A percentile compares a stretch with the other conserved stretches of the same genome.
Conservation (phyloP, 164 flowering plant genomes). For the Litsea cubeba region DNA sequence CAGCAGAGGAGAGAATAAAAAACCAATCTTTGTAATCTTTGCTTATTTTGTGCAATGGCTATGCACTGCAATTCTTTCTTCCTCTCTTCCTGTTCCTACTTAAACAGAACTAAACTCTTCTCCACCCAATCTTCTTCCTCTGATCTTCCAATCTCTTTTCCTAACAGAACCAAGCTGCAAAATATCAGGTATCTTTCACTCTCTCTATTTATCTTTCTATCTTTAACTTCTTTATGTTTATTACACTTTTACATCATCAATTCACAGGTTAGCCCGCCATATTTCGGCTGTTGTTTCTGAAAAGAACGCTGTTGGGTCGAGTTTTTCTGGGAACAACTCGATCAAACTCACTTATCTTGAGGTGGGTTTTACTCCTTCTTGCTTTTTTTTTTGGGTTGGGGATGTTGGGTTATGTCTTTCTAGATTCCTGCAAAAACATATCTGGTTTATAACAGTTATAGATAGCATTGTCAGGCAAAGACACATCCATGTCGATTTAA, state of each 20-base stretch:
- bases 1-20: too few species aligned
- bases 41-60: neutral
- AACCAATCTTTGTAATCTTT: neutral
- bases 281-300: slow-evolving; percentile 58
- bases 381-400: too few species aligned
- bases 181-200: neutral
- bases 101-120: neutral
- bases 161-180: neutral
- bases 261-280: slow-evolving; percentile 22
- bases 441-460: too few species aligned
- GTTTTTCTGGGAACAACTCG: slow-evolving; percentile 31
- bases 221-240: neutral
- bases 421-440: neutral
- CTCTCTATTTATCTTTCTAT: neutral
- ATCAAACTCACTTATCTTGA: slow-evolving; percentile 81
- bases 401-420: neutral
- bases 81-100: neutral
- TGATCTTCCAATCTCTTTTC: neutral
- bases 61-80: neutral
- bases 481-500: neutral
- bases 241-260: neutral
- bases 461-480: too few species aligned
- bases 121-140: neutral
- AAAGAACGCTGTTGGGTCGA: slow-evolving; percentile 40
- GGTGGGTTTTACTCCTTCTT: slow-evolving; percentile 35